A percentile compares a stretch with the other conserved stretches of the same genome.
phyloP scores from a whole-genome alignment of 2,329 filamentous ascomycete species.

The Zymoseptoria tritici region DNA sequence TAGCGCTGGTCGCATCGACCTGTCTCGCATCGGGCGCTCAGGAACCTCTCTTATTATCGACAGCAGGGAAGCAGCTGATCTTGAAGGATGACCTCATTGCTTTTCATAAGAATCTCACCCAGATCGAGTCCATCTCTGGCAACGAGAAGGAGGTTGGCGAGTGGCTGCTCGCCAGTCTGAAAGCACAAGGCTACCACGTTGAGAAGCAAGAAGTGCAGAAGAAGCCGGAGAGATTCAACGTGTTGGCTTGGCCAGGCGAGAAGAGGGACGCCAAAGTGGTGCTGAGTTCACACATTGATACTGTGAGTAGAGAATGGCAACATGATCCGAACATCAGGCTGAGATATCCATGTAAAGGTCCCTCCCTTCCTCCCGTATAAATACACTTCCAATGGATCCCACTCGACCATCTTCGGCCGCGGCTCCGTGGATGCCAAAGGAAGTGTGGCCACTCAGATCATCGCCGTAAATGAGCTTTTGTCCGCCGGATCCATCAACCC shows the following conservation, averaged over 20 bases:
- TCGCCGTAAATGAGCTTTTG: conserved; percentile 53
- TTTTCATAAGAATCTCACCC: conserved; percentile 68
- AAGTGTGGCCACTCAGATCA: conserved; percentile 63
- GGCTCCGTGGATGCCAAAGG: conserved; percentile 60
- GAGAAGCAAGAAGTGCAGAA: conserved; percentile 49
- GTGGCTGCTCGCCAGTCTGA: conserved; percentile 62
- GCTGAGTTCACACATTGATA: conserved; percentile 78
- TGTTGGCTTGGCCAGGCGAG: conserved; percentile 58
- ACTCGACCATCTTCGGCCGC: conserved; percentile 50
- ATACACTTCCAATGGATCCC: conserved; percentile 34
- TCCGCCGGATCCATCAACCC: conserved; percentile 34
- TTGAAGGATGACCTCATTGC: conserved; percentile 51
- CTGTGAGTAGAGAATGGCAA: conserved; percentile 34
- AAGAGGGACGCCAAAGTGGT: conserved; percentile 51
- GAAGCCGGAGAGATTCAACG: conserved; percentile 56
- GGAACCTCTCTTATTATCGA: conserved; percentile 3
- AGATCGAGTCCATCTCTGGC: conserved; percentile 63
- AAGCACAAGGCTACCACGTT: conserved; percentile 52
- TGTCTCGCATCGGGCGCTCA: conserved; percentile 5
- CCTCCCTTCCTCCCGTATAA: conserved; percentile 65
- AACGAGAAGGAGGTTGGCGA: conserved; percentile 61
- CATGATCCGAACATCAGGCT: background rate
- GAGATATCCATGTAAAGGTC: conserved; percentile 34
- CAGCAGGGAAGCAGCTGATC: conserved; percentile 12
- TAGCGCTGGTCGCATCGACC: conserved; percentile 1